Percentiles rank a stretch among this genome's conserved stretches.
These are phyloP conservation scores for Phaeodactylum tricornutum DNA, from an alignment of 108 stramenopile genomes.

Conservation along the genomic window DNA sequence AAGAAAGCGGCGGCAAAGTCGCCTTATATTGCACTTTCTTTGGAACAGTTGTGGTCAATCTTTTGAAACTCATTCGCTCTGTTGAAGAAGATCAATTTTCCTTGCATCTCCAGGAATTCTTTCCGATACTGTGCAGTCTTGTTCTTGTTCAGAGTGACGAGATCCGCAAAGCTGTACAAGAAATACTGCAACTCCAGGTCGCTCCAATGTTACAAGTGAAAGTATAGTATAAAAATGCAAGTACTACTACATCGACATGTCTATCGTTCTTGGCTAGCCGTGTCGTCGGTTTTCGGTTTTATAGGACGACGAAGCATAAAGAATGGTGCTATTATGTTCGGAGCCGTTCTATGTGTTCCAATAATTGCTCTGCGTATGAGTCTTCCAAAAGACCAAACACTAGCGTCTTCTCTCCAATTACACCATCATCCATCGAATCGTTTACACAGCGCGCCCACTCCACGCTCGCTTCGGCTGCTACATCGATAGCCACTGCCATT, in stretches of 20 bases:
- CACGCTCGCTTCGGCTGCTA: slow-evolving; percentile 18
- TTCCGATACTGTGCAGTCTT: slow-evolving; percentile 59
- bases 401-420: background rate
- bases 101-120: slow-evolving; percentile 40
- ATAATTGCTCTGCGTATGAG: background rate
- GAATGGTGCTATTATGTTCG: no score
- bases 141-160: slow-evolving; percentile 67
- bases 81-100: slow-evolving; percentile 42
- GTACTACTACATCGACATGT: no score
- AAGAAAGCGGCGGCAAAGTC: slow-evolving; percentile 69
- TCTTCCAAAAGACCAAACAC: slow-evolving; percentile 1
- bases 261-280: no score
- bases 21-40: slow-evolving; percentile 79
- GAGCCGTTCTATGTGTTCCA: no score
- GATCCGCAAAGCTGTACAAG: slow-evolving; percentile 56
- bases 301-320: no score
- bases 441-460: slow-evolving; percentile 1
- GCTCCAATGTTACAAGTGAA: no score
- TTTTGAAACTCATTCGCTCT: slow-evolving; percentile 44
- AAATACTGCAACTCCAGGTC: slow-evolving; percentile 48
- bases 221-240: no score
- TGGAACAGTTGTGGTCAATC: slow-evolving; percentile 57
- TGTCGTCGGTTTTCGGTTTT: no score
- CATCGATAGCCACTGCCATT: slow-evolving; percentile 29
- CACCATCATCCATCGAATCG: background rate